A percentile compares a stretch with the other conserved stretches of the same genome.
phyloP scores from a whole-genome alignment of 768 basidiomycete species.

The Coprinopsis strossmayeri region DNA sequence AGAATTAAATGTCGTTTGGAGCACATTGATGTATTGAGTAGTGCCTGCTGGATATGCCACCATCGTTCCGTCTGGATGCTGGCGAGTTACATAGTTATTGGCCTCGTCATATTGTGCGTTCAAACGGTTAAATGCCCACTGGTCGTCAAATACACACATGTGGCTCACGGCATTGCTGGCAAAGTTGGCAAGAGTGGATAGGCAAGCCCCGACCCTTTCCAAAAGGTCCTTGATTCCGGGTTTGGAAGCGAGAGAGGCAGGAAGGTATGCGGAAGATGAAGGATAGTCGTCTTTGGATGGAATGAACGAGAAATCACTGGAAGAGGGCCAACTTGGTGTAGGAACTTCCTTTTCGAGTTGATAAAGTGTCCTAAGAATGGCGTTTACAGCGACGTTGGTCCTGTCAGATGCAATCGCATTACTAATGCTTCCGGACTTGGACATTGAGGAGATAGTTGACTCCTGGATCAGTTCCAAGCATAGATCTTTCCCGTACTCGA shows the following conservation, averaged over 20 bases:
- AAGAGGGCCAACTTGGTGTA: constrained; percentile 75
- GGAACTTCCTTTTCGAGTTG: constrained; percentile 65
- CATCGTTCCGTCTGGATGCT: constrained; percentile 53
- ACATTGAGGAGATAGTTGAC: constrained; percentile 35
- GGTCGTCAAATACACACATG: constrained; percentile 83
- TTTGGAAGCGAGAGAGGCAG: constrained; percentile 49
- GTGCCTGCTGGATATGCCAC: constrained; percentile 63
- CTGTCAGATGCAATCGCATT: constrained; percentile 60
- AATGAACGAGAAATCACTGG: constrained; percentile 53
- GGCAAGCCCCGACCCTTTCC: constrained; percentile 51
- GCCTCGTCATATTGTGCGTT: constrained; percentile 62
- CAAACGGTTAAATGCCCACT: constrained; percentile 62
- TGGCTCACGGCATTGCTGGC: constrained; percentile 62
- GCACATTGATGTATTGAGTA: constrained; percentile 57
- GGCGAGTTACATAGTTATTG: constrained; percentile 58
- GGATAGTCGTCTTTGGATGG: constrained; percentile 62
- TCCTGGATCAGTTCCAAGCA: constrained; percentile 80
- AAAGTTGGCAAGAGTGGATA: constrained; percentile 49
- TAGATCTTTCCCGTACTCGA: constrained; percentile 80
- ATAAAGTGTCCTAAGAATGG: constrained; percentile 66
- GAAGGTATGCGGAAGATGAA: constrained; percentile 57
- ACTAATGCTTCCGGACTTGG: constrained; percentile 34
- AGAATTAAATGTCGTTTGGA: constrained; percentile 73
- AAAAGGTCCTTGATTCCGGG: constrained; percentile 69
- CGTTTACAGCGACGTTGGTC: constrained; percentile 67